Percentiles rank a stretch among this genome's conserved stretches.
These are phyloP conservation scores for Plasmodium sp. DNA, from an alignment of 169 alveolate genomes.

Conservation along the genomic window DNA sequence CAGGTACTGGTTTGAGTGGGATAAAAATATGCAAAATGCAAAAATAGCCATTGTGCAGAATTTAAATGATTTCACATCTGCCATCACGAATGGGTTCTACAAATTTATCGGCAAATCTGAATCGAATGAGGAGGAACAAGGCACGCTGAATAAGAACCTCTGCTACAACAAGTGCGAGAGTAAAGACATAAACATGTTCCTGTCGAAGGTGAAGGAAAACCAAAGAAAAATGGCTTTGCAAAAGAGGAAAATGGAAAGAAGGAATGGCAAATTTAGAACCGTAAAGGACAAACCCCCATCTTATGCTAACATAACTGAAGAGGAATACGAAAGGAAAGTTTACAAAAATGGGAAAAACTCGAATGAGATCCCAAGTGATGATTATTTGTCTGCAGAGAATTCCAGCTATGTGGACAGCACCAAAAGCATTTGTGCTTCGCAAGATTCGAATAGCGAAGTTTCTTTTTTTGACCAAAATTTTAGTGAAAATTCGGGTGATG, in stretches of 20 bases:
- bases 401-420: conserved; percentile 70
- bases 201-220: conserved; percentile 73
- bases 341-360: not conserved
- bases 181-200: conserved; percentile 76
- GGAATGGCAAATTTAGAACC: not conserved
- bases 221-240: conserved; percentile 74
- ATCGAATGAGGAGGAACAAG: conserved; percentile 74
- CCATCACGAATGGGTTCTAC: conserved; percentile 77
- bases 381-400: not conserved
- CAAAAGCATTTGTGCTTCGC: conserved; percentile 55
- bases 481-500: conserved; percentile 31
- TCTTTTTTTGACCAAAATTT: conserved; percentile 54
- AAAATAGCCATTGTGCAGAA: conserved; percentile 78
- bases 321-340: not conserved
- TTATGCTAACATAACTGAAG: not conserved
- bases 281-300: not conserved
- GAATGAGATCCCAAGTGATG: not conserved
- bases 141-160: conserved; percentile 52
- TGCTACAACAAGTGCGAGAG: conserved; percentile 76
- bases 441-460: conserved; percentile 51
- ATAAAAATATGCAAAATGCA: conserved; percentile 85
- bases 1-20: conserved; percentile 90
- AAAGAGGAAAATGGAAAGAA: conserved; percentile 38
- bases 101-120: conserved; percentile 75
- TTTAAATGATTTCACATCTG: conserved; percentile 80